Base-by-base conservation (phyloP, 192 early-diverging fungal genomes). In the Backusella sp. region DNA sequence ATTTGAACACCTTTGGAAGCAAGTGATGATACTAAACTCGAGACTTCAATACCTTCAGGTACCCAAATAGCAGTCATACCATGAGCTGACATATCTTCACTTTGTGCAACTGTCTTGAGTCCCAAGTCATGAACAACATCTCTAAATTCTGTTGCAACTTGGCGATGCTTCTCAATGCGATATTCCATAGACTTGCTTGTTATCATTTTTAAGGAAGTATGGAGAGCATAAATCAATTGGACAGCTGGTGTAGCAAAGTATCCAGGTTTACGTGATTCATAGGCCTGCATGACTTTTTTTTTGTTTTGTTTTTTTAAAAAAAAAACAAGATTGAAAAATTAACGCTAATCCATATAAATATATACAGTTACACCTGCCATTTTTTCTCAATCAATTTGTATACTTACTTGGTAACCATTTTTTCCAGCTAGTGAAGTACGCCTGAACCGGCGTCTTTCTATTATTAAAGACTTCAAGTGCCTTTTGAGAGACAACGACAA, bases 211-310 rank as follows among this genome's bases (percentile, higher is more conserved):
- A 99, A 88, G 68, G 93, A 92, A 28, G 90, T 87, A 80, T 96
- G 88, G 39, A 99, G 92, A 30, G 96, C 96, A 82, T 91, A 88
- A 81, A 99, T 89, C 46, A 94, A 88, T 86, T 97, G 96, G 65
- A 99, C 97, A 59, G 95, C 90, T 14, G 97, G 97, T 35, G 97
- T 99, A 69, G 96, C 97, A 90, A 99, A 99, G 86, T 99, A 99
- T 70, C 90, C 89, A 34, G 92, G 90, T 72, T 95, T 94, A 73
- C 96, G 91, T 0, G 91, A 91, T 86, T 99, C 97, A 85, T 99
- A 99, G 35, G 94, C 91, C 75, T 90, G 84, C 97, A 99, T 99
- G 81, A 99, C 92, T 41, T 80, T 28, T 35, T 68, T 65, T 78
- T 36, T n/a, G n/a, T n/a, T 28, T 28, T 28, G 0, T 28, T 28